Evolutionary conservation across 2,329 filamentous ascomycete species (phyloP).

Genomic region (Colletotrichum somersetense): DNA sequence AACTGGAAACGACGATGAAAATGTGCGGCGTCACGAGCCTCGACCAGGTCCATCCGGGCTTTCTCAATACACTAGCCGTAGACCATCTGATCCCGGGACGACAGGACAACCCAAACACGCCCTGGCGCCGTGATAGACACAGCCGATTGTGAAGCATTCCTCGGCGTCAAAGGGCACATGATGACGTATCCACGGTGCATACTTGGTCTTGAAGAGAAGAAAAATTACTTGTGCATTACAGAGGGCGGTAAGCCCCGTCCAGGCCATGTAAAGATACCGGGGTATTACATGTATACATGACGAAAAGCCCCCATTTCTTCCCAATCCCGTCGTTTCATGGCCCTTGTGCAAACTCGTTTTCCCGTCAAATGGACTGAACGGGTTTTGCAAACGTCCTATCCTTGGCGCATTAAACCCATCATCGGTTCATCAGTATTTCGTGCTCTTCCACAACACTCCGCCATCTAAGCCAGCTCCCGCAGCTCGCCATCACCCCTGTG

Average conservation of each 20-base stretch:
- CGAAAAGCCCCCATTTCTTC: constrained; percentile 10
- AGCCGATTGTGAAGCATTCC: constrained; percentile 46
- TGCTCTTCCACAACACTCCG: not conserved
- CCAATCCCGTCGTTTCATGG: not conserved
- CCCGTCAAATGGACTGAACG: not conserved
- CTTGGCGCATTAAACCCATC: constrained; percentile 8
- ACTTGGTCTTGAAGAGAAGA: not conserved
- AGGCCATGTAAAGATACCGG: constrained; percentile 10
- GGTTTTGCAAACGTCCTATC: not conserved
- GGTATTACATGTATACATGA: constrained; percentile 29
- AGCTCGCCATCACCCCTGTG: constrained; percentile 49
- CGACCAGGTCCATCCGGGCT: constrained; percentile 70
- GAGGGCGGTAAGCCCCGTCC: constrained; percentile 13
- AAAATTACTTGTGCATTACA: constrained; percentile 1
- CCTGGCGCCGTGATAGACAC: constrained; percentile 50
- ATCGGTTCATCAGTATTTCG: too few relatives aligned
- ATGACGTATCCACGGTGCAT: not conserved
- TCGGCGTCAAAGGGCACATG: not conserved
- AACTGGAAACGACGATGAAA: constrained; percentile 75
- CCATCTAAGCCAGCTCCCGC: constrained; percentile 48
- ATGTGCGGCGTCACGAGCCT: constrained; percentile 73
- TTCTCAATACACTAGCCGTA: constrained; percentile 67
- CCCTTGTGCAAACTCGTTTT: not conserved
- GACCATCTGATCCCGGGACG: constrained; percentile 60
- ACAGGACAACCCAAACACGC: constrained; percentile 60